Conservation (phyloP, 2,329 filamentous ascomycete genomes). For the Alternaria incomplexa region DNA sequence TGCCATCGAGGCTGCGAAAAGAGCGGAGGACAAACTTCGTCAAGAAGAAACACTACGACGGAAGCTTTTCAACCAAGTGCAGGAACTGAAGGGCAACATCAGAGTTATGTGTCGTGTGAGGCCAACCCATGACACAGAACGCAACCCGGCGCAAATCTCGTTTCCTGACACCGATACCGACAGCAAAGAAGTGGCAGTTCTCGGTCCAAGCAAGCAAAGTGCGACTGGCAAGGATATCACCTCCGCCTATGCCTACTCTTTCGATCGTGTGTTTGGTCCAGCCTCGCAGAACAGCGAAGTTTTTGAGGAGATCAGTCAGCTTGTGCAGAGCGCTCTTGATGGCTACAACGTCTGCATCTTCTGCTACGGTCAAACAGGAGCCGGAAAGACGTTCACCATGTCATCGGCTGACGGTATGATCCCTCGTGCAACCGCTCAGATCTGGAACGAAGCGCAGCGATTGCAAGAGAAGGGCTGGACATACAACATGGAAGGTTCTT, state of each 20-base stretch:
- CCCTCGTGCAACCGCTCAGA: conserved; percentile 87
- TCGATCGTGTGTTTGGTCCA: conserved; percentile 90
- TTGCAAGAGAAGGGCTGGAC: conserved; percentile 91
- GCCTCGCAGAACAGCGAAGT: conserved; percentile 79
- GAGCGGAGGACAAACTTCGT: conserved; percentile 80
- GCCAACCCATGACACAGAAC: conserved; percentile 68
- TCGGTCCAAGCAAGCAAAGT: conserved; percentile 82
- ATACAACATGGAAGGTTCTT: conserved; percentile 93
- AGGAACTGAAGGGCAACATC: conserved; percentile 98
- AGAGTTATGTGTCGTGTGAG: conserved; percentile 97
- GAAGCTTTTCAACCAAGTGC: conserved; percentile 95
- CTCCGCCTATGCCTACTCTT: conserved; percentile 84
- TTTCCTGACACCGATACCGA: conserved; percentile 83
- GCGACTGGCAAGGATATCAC: conserved; percentile 77
- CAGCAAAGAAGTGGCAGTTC: conserved; percentile 82
- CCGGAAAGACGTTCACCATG: conserved; percentile 98
- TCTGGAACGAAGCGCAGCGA: conserved; percentile 84
- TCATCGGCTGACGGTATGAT: conserved; percentile 96
- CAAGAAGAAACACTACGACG: conserved; percentile 89
- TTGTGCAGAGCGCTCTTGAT: conserved; percentile 94
- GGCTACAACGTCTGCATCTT: conserved; percentile 99
- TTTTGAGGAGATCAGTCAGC: conserved; percentile 94
- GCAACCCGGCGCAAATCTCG: conserved; percentile 71
- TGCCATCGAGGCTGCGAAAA: conserved; percentile 71
- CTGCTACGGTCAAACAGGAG: conserved; percentile 96